phyloP scores from a whole-genome alignment of 345 rosid genomes.

The Lagerstroemia speciosa region DNA sequence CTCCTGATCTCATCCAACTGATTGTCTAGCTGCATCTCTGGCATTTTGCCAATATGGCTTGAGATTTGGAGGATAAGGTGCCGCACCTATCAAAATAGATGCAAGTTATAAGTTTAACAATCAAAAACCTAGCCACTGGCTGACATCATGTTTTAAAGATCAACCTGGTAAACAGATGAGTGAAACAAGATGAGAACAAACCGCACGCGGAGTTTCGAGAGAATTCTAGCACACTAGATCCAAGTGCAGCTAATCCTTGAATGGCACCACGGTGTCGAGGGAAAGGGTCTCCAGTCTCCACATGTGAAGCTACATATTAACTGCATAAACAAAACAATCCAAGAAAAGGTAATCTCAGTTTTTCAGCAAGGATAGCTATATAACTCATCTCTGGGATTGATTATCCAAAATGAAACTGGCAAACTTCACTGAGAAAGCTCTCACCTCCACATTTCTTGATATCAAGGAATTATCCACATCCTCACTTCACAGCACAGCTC shows the following conservation, averaged over 20 bases:
- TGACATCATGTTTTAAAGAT: neutral
- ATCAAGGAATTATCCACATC: conserved; percentile 78
- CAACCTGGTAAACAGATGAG: neutral
- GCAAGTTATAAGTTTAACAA: neutral
- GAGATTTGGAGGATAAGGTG: conserved; percentile 71
- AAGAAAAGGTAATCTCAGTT: neutral
- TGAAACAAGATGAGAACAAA: conserved; percentile 7
- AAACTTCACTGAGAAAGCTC: no score
- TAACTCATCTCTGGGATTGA: neutral
- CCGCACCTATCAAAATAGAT: conserved; percentile 40
- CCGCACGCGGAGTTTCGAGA: no score
- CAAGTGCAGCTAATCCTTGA: conserved; percentile 79
- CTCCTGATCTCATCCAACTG: conserved; percentile 55
- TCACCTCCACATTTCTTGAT: conserved; percentile 77
- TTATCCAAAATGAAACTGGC: neutral
- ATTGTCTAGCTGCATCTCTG: conserved; percentile 60
- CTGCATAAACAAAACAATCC: conserved; percentile 20
- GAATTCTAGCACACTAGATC: conserved; percentile 60
- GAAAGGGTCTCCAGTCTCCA: conserved; percentile 53
- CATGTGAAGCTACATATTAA: conserved; percentile 58
- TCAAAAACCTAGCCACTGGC: neutral
- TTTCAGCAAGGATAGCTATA: neutral
- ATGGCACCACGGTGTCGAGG: conserved; percentile 88
- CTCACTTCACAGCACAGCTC: conserved; percentile 48
- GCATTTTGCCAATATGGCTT: conserved; percentile 57